Evolutionary conservation across 202 grass and related monocot genomes (phyloP).

Genomic region (Carex arenaria): DNA sequence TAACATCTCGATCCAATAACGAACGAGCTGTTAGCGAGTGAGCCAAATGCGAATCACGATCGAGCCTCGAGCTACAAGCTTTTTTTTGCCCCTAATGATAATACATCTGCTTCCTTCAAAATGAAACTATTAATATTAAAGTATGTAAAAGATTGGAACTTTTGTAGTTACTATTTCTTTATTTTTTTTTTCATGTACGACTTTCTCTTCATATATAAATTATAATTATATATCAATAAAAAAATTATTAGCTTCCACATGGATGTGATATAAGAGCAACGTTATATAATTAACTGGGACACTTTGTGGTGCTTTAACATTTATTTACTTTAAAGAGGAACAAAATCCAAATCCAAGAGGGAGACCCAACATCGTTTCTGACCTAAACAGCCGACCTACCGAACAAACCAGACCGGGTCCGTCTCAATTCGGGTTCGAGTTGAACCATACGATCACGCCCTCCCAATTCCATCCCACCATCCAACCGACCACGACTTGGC

Average conservation of each 20-base stretch:
- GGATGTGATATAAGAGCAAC: not conserved
- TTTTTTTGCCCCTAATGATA: too few species aligned
- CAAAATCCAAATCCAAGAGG: conserved; percentile 9
- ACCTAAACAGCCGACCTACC: conserved; percentile 8
- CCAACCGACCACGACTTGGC: conserved; percentile 37
- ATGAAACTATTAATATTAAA: too few species aligned
- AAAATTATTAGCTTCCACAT: not conserved
- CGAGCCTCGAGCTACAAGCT: too few species aligned
- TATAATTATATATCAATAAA: not conserved
- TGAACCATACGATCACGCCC: not conserved
- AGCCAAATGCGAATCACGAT: too few species aligned
- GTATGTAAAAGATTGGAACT: too few species aligned
- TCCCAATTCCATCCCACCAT: conserved; percentile 16
- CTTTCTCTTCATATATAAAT: too few species aligned
- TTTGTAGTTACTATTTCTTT: too few species aligned
- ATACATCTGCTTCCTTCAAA: too few species aligned
- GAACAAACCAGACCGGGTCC: not conserved
- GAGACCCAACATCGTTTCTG: conserved; percentile 5
- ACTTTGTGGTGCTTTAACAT: not conserved
- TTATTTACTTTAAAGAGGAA: not conserved
- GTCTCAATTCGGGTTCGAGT: not conserved
- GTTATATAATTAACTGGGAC: not conserved
- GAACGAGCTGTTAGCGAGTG: too few species aligned
- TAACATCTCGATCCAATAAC: too few species aligned
- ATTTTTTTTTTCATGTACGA: too few species aligned